These are phyloP conservation scores for Candida arabinofermentans DNA, from an alignment of 805 yeast species.

Conservation along the genomic window DNA sequence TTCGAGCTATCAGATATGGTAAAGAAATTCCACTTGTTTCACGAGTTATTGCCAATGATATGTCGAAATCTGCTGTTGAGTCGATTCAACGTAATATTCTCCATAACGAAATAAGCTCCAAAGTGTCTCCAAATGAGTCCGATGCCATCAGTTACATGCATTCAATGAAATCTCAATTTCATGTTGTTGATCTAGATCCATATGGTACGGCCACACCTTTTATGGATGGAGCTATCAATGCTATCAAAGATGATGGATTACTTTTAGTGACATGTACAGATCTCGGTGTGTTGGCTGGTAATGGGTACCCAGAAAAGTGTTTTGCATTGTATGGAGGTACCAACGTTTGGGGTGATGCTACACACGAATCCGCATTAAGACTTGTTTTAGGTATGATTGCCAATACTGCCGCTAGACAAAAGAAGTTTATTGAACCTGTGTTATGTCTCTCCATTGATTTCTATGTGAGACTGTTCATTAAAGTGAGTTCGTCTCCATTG, in stretches of 20 bases:
- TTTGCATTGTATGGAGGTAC: conserved; percentile 93
- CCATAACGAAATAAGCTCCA: conserved; percentile 54
- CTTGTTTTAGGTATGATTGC: conserved; percentile 75
- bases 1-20: conserved; percentile 90
- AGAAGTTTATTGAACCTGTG: conserved; percentile 81
- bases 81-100: conserved; percentile 69
- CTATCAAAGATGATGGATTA: conserved; percentile 80
- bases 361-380: conserved; percentile 91
- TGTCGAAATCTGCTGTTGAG: conserved; percentile 79
- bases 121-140: conserved; percentile 67
- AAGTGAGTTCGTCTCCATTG: conserved; percentile 73
- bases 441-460: conserved; percentile 86
- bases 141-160: conserved; percentile 91
- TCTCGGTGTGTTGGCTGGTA: conserved; percentile 91
- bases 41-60: conserved; percentile 82
- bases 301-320: conserved; percentile 95
- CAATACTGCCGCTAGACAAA: conserved; percentile 84
- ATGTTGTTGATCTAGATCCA: conserved; percentile 92
- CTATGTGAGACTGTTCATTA: conserved; percentile 81
- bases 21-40: conserved; percentile 80
- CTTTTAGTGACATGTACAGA: conserved; percentile 94
- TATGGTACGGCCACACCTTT: conserved; percentile 98
- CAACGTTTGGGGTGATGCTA: conserved; percentile 77
- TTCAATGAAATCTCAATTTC: conserved; percentile 50
- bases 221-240: conserved; percentile 84